A percentile compares a stretch with the other conserved stretches of the same genome.
phyloP scores from a whole-genome alignment of 257 asterid genomes.

The Anisodus acutangulus region DNA sequence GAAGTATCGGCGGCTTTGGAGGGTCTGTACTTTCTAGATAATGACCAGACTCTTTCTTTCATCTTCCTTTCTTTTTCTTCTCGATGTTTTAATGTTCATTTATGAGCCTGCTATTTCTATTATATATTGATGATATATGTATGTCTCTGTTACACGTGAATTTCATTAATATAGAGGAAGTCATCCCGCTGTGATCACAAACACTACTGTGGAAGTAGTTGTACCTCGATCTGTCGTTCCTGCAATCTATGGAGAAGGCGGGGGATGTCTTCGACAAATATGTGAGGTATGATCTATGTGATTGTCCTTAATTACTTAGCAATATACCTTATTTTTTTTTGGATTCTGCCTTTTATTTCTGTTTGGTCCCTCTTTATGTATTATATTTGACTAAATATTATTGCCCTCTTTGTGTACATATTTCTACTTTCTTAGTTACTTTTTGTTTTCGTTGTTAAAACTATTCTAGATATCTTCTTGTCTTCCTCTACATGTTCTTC shows the following conservation, averaged over 20 bases:
- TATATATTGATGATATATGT: not conserved
- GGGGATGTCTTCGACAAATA: conserved; percentile 85
- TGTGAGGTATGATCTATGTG: conserved; percentile 62
- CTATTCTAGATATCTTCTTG: not conserved
- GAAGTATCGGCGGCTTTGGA: conserved; percentile 77
- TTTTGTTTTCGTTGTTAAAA: not conserved
- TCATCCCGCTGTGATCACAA: conserved; percentile 79
- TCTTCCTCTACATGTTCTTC: not conserved
- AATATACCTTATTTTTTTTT: conserved; percentile 26
- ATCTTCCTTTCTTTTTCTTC: not conserved
- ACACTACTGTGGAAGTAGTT: conserved; percentile 90
- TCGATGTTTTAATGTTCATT: not conserved
- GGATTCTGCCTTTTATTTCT: not conserved
- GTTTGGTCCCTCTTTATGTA: not conserved
- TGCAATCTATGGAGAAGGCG: conserved; percentile 87
- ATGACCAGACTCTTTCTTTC: conserved; percentile 15
- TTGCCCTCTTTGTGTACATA: not conserved
- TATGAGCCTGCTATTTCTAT: not conserved
- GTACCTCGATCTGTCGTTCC: conserved; percentile 92
- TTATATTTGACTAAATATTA: not conserved
- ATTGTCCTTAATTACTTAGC: not conserved
- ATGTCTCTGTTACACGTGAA: not conserved
- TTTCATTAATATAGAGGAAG: conserved; percentile 56
- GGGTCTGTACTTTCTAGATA: conserved; percentile 62
- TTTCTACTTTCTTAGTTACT: not conserved